These are phyloP conservation scores for Boletellus sp. DNA, from an alignment of 1,284 basidiomycete species.

Conservation along the genomic window DNA sequence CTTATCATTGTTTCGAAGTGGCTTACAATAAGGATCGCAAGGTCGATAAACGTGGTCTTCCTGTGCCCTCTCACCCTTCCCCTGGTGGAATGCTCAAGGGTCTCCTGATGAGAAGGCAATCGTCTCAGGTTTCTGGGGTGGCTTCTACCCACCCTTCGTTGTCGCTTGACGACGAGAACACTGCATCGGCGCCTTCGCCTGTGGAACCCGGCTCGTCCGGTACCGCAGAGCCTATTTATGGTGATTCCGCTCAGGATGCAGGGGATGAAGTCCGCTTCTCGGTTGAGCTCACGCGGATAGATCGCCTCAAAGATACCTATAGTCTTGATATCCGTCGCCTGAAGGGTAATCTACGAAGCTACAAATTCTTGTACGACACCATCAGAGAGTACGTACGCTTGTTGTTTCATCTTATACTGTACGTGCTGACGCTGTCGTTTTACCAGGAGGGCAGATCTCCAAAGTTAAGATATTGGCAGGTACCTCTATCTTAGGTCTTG, in stretches of 20 bases:
- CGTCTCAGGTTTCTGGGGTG: conserved; percentile 62
- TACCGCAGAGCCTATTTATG: conserved; percentile 65
- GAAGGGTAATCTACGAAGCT: conserved; percentile 90
- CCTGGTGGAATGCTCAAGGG: conserved; percentile 80
- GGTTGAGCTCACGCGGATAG: conserved; percentile 85
- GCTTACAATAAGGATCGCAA: conserved; percentile 29
- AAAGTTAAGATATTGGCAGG: conserved; percentile 35
- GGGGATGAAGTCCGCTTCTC: conserved; percentile 94
- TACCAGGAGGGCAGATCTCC: conserved; percentile 44
- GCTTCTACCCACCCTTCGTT: conserved; percentile 33
- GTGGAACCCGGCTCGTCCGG: conserved; percentile 32
- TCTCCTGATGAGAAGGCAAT: conserved; percentile 82
- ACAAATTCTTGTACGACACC: conserved; percentile 91
- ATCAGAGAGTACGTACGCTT: conserved; percentile 71
- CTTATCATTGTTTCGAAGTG: not conserved
- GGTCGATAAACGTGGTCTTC: conserved; percentile 82
- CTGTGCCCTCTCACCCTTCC: conserved; percentile 68
- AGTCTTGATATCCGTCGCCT: conserved; percentile 86
- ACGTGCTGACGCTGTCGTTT: conserved; percentile 16
- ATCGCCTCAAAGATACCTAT: conserved; percentile 83
- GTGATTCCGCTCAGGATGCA: conserved; percentile 70
- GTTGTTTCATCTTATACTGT: conserved; percentile 5
- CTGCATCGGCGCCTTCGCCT: conserved; percentile 21
- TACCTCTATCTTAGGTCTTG: conserved; percentile 17
- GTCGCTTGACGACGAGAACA: conserved; percentile 42